A percentile compares a stretch with the other conserved stretches of the same genome.
phyloP scores from a whole-genome alignment of 768 basidiomycete species.

The Xanthoconium stramineum region DNA sequence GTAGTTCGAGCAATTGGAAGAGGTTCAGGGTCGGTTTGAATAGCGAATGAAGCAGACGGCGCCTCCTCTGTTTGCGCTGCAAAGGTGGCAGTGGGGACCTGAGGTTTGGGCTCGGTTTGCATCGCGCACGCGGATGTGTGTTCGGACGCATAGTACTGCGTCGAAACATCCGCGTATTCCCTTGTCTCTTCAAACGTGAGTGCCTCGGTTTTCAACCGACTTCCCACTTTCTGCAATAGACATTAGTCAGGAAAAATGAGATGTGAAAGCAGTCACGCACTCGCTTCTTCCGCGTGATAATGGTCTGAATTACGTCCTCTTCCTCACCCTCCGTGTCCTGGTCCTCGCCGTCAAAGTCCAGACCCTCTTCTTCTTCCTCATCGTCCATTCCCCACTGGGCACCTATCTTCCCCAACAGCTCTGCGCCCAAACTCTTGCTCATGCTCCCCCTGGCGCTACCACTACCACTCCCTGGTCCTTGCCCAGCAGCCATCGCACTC shows the following conservation, averaged over 20 bases:
- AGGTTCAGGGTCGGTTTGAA: slow-evolving; percentile 40
- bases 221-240: slow-evolving; percentile 57
- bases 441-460: slow-evolving; percentile 54
- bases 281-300: slow-evolving; percentile 81
- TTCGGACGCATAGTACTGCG: slow-evolving; percentile 62
- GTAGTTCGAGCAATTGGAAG: slow-evolving; percentile 29
- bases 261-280: slow-evolving; percentile 34
- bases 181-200: slow-evolving; percentile 55
- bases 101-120: slow-evolving; percentile 65
- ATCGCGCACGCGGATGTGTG: slow-evolving; percentile 44
- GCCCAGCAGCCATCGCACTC: slow-evolving; percentile 32
- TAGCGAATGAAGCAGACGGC: slow-evolving; percentile 22
- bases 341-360: slow-evolving; percentile 38
- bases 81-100: slow-evolving; percentile 43
- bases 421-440: slow-evolving; percentile 74
- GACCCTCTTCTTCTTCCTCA: slow-evolving; percentile 38
- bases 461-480: slow-evolving; percentile 39
- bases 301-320: slow-evolving; percentile 75
- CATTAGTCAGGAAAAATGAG: slow-evolving; percentile 13
- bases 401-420: slow-evolving; percentile 63
- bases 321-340: slow-evolving; percentile 61
- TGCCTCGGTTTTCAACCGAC: slow-evolving; percentile 50
- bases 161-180: slow-evolving; percentile 72
- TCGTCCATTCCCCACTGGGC: slow-evolving; percentile 41
- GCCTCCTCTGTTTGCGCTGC: slow-evolving; percentile 55